These are phyloP conservation scores for Flaveria sonorensis DNA, from an alignment of 129 eudicot genomes.

Conservation along the genomic window DNA sequence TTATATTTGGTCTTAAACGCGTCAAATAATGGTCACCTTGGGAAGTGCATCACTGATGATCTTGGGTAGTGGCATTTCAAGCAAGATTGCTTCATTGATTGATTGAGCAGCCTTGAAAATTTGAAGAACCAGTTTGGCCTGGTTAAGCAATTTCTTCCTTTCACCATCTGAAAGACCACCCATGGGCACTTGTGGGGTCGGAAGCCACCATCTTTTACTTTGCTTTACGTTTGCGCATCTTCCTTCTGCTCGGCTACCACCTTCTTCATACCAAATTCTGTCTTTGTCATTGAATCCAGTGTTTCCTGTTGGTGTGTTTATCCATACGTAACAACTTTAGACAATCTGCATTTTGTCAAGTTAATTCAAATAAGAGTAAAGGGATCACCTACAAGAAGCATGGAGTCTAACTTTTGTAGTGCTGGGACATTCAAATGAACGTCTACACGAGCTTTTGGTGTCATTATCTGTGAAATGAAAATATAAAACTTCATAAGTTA, in stretches of 20 bases:
- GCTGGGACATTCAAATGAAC: slow-evolving; percentile 87
- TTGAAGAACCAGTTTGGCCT: slow-evolving; percentile 72
- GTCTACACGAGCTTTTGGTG: slow-evolving; percentile 93
- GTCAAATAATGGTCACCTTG: slow-evolving; percentile 46
- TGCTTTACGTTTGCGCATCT: slow-evolving; percentile 48
- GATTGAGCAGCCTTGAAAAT: slow-evolving; percentile 91
- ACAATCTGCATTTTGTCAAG: not conserved
- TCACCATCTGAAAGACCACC: slow-evolving; percentile 73
- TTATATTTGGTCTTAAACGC: not conserved
- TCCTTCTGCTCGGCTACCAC: slow-evolving; percentile 86
- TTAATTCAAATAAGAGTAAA: slow-evolving; percentile 4
- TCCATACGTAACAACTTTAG: slow-evolving; percentile 18
- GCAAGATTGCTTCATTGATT: slow-evolving; percentile 70
- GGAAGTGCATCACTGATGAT: slow-evolving; percentile 69
- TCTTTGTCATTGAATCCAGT: slow-evolving; percentile 69
- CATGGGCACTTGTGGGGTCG: slow-evolving; percentile 75
- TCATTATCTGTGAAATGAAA: slow-evolving; percentile 68
- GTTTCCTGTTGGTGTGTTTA: slow-evolving; percentile 51
- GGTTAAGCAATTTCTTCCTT: slow-evolving; percentile 62
- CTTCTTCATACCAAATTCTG: slow-evolving; percentile 94
- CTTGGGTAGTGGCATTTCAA: slow-evolving; percentile 72
- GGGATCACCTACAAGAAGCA: slow-evolving; percentile 82
- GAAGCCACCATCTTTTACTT: slow-evolving; percentile 99
- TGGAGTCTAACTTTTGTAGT: slow-evolving; percentile 78
- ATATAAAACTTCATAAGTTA: not conserved